These are phyloP conservation scores for Beauveria varroae DNA, from an alignment of 2,329 filamentous ascomycete genomes.

Conservation along the genomic window DNA sequence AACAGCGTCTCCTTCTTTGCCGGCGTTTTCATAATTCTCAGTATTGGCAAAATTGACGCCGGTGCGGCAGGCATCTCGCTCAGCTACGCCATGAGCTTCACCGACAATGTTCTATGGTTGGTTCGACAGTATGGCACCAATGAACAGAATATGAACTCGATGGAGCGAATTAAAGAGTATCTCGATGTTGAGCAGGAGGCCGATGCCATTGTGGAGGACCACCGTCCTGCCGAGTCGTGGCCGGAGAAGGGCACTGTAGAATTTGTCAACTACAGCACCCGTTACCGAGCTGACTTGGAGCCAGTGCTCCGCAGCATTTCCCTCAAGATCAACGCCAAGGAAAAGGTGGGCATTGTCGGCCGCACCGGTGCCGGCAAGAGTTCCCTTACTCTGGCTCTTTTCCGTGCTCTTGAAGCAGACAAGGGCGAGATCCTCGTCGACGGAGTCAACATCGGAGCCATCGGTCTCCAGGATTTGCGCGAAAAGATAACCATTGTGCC, in stretches of 20 bases:
- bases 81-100: constrained; percentile 94
- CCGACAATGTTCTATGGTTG: constrained; percentile 94
- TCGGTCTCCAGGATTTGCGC: constrained; percentile 87
- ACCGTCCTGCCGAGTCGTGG: constrained; percentile 73
- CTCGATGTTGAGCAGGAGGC: constrained; percentile 95
- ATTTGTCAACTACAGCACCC: constrained; percentile 81
- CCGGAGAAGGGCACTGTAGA: constrained; percentile 78
- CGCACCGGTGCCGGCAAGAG: constrained; percentile 95
- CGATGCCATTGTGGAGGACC: constrained; percentile 65
- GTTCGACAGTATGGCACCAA: constrained; percentile 90
- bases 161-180: constrained; percentile 96
- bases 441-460: constrained; percentile 78
- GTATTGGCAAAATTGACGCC: constrained; percentile 75
- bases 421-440: constrained; percentile 86
- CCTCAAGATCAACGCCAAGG: constrained; percentile 76
- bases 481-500: constrained; percentile 96
- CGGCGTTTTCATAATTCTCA: constrained; percentile 81
- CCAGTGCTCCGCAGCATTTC: constrained; percentile 76
- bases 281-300: constrained; percentile 82
- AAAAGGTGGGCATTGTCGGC: constrained; percentile 95
- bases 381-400: constrained; percentile 84
- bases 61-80: constrained; percentile 89
- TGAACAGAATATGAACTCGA: constrained; percentile 99
- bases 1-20: constrained; percentile 91
- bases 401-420: constrained; percentile 88